Evolutionary conservation across 768 basidiomycete genomes (phyloP).

Genomic region (Tulasnella sp.): DNA sequence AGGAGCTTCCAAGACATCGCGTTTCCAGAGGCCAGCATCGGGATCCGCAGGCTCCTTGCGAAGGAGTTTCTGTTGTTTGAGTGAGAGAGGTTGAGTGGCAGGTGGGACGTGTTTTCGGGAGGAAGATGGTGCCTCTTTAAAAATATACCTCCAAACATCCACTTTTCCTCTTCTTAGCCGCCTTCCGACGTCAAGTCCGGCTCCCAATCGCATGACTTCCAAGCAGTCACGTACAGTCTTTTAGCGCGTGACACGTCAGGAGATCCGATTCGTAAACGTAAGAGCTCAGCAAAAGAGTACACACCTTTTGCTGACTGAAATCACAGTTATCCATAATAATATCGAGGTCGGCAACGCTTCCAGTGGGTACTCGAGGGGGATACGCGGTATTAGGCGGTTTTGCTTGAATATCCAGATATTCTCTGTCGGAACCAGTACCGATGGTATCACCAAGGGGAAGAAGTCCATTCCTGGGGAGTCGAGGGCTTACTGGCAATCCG

Average conservation of each 20-base stretch:
- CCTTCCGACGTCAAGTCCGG: slow-evolving; percentile 70
- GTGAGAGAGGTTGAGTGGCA: slow-evolving; percentile 7
- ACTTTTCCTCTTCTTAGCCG: slow-evolving; percentile 60
- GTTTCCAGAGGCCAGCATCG: slow-evolving; percentile 13
- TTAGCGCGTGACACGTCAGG: slow-evolving; percentile 18
- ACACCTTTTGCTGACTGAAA: slow-evolving; percentile 65
- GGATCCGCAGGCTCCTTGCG: slow-evolving; percentile 7
- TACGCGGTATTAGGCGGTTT: slow-evolving; percentile 56
- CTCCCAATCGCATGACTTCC: slow-evolving; percentile 85
- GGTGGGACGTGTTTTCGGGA: slow-evolving; percentile 17
- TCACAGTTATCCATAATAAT: slow-evolving; percentile 87
- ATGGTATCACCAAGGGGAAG: slow-evolving; percentile 40
- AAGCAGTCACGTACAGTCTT: slow-evolving; percentile 98
- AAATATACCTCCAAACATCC: slow-evolving; percentile 83
- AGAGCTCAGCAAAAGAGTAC: slow-evolving; percentile 11
- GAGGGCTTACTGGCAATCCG: slow-evolving; percentile 42
- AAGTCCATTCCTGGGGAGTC: slow-evolving; percentile 9
- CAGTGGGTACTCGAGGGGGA: slow-evolving; percentile 74
- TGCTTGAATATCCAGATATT: slow-evolving; percentile 59
- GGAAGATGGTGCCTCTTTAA: slow-evolving; percentile 38
- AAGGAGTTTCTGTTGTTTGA: slow-evolving; percentile 13
- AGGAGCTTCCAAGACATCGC: slow-evolving; percentile 31
- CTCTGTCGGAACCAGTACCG: slow-evolving; percentile 64
- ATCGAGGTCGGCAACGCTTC: slow-evolving; percentile 81
- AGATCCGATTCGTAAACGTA: slow-evolving; percentile 13